Conservation (phyloP, 2,329 filamentous ascomycete genomes). For the Colletotrichum melonis region DNA sequence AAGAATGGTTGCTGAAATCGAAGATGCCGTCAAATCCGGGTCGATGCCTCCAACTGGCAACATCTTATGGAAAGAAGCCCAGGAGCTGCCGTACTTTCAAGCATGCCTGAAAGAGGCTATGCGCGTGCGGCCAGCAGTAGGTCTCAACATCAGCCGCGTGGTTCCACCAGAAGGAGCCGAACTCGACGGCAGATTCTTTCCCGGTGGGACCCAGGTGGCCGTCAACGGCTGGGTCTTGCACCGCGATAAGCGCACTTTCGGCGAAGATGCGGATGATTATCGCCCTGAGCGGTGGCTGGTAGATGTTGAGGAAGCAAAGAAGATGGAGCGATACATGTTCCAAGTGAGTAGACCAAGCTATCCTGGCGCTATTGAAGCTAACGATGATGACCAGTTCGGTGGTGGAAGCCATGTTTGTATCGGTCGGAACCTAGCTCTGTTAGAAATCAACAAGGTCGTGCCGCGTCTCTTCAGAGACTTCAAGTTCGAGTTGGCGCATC, state of each 20-base stretch:
- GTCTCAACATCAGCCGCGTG: constrained; percentile 62
- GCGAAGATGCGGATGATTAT: constrained; percentile 62
- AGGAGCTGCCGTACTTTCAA: constrained; percentile 64
- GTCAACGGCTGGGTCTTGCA: constrained; percentile 67
- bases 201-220: constrained; percentile 63
- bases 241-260: constrained; percentile 60
- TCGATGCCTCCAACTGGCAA: constrained; percentile 52
- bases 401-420: constrained; percentile 66
- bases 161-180: constrained; percentile 63
- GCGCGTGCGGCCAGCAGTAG: constrained; percentile 66
- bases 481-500: constrained; percentile 63
- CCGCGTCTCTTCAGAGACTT: constrained; percentile 66
- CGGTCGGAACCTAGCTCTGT: constrained; percentile 63
- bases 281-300: constrained; percentile 67
- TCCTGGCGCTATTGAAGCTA: not conserved
- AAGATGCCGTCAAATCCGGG: constrained; percentile 49
- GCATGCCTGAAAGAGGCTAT: constrained; percentile 68
- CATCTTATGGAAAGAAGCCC: constrained; percentile 59
- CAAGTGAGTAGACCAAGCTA: constrained; percentile 52
- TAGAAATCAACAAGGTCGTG: constrained; percentile 70
- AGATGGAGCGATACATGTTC: constrained; percentile 67
- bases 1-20: constrained; percentile 55
- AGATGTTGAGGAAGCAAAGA: constrained; percentile 53
- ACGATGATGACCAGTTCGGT: constrained; percentile 55
- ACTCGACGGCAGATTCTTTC: constrained; percentile 62